phyloP scores from a whole-genome alignment of 106 monocot genomes.

The Acorus calamus region DNA sequence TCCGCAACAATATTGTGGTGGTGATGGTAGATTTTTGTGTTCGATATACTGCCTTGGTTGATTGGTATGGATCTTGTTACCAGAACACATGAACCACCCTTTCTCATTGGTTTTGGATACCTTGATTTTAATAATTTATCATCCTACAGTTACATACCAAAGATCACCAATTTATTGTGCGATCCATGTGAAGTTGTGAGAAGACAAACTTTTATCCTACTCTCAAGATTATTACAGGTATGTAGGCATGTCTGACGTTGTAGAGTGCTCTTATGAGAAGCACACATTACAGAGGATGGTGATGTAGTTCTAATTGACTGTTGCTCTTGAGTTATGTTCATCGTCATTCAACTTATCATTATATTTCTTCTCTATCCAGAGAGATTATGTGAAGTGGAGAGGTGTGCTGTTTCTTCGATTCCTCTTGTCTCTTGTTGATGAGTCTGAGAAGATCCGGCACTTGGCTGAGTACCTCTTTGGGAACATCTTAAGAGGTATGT shows the following conservation, averaged over 20 bases:
- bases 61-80: conserved; percentile 45
- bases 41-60: conserved; percentile 88
- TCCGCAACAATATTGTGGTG: conserved; percentile 89
- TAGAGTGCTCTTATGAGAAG: too few species aligned
- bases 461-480: conserved; percentile 86
- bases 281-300: too few species aligned
- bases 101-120: background rate
- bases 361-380: conserved; percentile 27
- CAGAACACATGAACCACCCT: background rate
- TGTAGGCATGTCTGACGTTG: background rate
- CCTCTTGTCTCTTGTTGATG: conserved; percentile 80
- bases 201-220: conserved; percentile 87
- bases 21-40: conserved; percentile 90
- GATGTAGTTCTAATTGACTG: too few species aligned
- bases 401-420: conserved; percentile 92
- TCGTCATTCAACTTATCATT: background rate
- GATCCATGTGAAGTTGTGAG: conserved; percentile 95
- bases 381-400: conserved; percentile 99
- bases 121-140: background rate
- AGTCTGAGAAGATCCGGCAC: conserved; percentile 77
- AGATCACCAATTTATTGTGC: conserved; percentile 62
- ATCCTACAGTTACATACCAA: conserved; percentile 66
- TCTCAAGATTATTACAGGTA: conserved; percentile 88
- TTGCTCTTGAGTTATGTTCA: background rate
- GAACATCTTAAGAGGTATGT: conserved; percentile 72